These are phyloP conservation scores for Aspergillus indologenus DNA, from an alignment of 495 filamentous ascomycete species.

Conservation along the genomic window DNA sequence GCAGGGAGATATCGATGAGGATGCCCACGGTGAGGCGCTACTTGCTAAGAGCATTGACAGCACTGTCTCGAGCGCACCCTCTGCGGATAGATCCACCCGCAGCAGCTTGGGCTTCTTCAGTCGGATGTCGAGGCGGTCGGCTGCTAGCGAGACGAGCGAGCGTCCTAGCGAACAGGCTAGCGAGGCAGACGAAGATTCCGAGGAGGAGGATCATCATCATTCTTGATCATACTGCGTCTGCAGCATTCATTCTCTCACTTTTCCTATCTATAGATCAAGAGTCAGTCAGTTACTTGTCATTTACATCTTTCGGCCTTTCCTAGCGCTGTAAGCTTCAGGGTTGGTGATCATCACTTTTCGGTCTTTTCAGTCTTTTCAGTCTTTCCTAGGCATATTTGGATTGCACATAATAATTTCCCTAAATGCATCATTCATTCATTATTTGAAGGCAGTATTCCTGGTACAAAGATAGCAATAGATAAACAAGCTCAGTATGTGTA, in stretches of 20 bases:
- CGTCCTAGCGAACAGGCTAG: constrained; percentile 45
- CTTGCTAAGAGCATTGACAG: constrained; percentile 50
- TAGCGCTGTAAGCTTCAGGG: not conserved
- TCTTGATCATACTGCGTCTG: constrained; percentile 6
- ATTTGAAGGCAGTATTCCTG: no score
- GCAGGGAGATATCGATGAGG: constrained; percentile 50
- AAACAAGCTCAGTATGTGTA: no score
- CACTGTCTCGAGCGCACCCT: constrained; percentile 40
- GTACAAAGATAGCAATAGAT: no score
- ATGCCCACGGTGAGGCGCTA: constrained; percentile 41
- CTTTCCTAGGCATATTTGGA: not conserved
- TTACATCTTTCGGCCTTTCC: not conserved
- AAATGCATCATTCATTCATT: no score
- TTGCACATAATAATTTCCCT: not conserved
- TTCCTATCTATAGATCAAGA: not conserved
- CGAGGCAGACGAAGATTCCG: constrained; percentile 50
- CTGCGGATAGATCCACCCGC: constrained; percentile 43
- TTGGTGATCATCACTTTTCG: not conserved
- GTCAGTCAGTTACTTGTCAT: not conserved
- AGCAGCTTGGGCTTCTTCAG: constrained; percentile 51
- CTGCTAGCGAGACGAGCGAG: constrained; percentile 45
- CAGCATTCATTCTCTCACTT: not conserved
- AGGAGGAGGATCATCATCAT: constrained; percentile 18
- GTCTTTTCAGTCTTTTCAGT: not conserved
- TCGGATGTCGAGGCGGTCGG: constrained; percentile 47